Conservation (phyloP, 192 early-diverging fungal species). For the Coemansia erecta region DNA sequence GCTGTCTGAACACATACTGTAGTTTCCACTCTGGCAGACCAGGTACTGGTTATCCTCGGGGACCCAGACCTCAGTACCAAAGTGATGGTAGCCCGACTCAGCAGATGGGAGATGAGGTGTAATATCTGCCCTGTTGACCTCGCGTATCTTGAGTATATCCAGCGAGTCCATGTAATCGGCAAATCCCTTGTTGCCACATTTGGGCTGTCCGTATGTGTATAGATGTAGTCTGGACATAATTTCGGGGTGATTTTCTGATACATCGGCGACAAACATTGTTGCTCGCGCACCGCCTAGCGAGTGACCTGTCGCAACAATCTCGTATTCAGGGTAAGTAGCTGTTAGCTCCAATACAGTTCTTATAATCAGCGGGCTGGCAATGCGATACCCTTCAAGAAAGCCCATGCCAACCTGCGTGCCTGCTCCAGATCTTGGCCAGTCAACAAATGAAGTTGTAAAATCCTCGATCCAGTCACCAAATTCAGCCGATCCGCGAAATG, state of each 20-base stretch:
- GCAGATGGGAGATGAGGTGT: conserved; percentile 28
- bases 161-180: conserved; percentile 28
- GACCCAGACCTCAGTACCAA: conserved; percentile 43
- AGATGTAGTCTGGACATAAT: conserved; percentile 12
- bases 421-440: conserved; percentile 16
- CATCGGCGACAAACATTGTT: conserved; percentile 34
- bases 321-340: conserved; percentile 26
- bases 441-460: neutral
- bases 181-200: conserved; percentile 33
- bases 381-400: conserved; percentile 27
- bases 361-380: conserved; percentile 12
- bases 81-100: conserved; percentile 12
- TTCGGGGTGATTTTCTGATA: conserved; percentile 11
- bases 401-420: conserved; percentile 31
- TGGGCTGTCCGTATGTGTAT: conserved; percentile 44
- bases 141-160: conserved; percentile 16
- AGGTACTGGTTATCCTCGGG: conserved; percentile 8
- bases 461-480: conserved; percentile 22
- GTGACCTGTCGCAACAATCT: conserved; percentile 34
- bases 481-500: conserved; percentile 28
- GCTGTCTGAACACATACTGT: conserved; percentile 29
- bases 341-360: conserved; percentile 10
- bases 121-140: conserved; percentile 40
- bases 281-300: conserved; percentile 49
- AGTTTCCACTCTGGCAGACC: conserved; percentile 22